Base-by-base conservation (phyloP, 2,329 filamentous ascomycete species). In the Hypocreales sp. region DNA sequence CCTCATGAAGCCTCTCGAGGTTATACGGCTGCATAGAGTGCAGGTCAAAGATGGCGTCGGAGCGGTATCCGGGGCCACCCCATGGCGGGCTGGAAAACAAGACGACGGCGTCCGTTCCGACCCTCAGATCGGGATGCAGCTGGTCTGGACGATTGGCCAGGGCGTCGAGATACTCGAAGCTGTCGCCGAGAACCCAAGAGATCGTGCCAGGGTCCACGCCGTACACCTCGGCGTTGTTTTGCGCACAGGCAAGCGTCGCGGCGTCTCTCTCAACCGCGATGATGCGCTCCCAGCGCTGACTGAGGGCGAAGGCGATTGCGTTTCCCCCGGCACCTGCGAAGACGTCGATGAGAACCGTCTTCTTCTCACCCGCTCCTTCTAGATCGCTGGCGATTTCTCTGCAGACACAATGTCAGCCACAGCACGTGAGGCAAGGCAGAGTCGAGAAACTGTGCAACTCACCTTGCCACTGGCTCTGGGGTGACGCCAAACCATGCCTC, bases 401-500 rank as follows among this genome's bases (percentile, higher is more conserved):
- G 25, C 26, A 7, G 8, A 14, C 15, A 10, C 4, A 15, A 22
- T 9, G 4, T 19, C 10, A 24, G 30, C 9, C 11, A 15, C 14
- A 7, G 9, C 8, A n/a, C 10, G 36, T 32, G 15, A 9, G 24
- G 4, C 4, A n/a, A 16, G 3, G 2, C 7, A 9, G 12, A 27
- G 18, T 23, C 25, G 22, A 18, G 24, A 16, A 22, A 22, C n/a
- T n/a, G n/a, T n/a, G n/a, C 27, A 31, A 31, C 63, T 42, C 60
- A 90, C 81, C 66, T 73, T 33, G 90, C 90, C 16, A 98, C 72
- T 5, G 81, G 79, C 50, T 98, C 87, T 10, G 90, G 86, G 0
- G 92, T 98, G 7, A 95, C 86, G 30, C 86, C 90, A 49, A 90
- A 98, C 90, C 90, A 98, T 29, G 84, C 79, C 54, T 87, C 78